Evolutionary conservation across 768 basidiomycete species (phyloP), one percentile per base, ranked within the genome.

Genomic region (Suillus tomentosus): DNA sequence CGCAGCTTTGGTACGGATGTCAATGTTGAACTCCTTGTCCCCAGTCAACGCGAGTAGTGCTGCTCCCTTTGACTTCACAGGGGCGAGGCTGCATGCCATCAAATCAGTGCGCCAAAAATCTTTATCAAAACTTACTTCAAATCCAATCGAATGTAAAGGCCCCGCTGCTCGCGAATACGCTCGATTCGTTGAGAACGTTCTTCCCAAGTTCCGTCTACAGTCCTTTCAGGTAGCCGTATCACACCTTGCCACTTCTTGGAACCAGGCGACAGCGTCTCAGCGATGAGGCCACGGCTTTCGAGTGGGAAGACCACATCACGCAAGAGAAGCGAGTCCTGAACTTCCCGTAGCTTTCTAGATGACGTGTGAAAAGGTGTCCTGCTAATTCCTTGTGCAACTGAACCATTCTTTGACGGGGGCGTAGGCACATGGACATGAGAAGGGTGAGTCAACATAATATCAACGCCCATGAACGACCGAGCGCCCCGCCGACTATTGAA

Each of bases 1-100:
- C 7, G 68, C 60, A 0, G 89, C 90, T 45, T 77, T 75, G 24
- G 67, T 70, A 39, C 78, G 78, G 2, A 85, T 64, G 48, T 81
- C 74, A 57, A 76, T 73, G 48, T 76, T 73, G 70, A 88, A 87
- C 31, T 79, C 78, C 0, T 56, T 48, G 69, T 89, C 87, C 10
- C 89, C 89, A 2, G 89, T 91, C 24, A 84, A 68, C 14, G 78
- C 67, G 40, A 91, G 74, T 34, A 84, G 73, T 0, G 85, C 84
- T 0, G 87, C 81, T 19, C 85, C 85, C 8, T 77, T 77, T 1
- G 82, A 83, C 62, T 82, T 81, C 59, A 79, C 68, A 2, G 87
- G 82, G 15, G 81, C 77, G 36, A 85, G 62, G 62, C 86, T 76
- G 60, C 51, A 36, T 42, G 24, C 45, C 14, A 39, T 58, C 19